Evolutionary conservation across 2,329 filamentous ascomycete genomes (phyloP), one percentile per base, ranked within the genome.

Genomic region (Fusarium nodosum): DNA sequence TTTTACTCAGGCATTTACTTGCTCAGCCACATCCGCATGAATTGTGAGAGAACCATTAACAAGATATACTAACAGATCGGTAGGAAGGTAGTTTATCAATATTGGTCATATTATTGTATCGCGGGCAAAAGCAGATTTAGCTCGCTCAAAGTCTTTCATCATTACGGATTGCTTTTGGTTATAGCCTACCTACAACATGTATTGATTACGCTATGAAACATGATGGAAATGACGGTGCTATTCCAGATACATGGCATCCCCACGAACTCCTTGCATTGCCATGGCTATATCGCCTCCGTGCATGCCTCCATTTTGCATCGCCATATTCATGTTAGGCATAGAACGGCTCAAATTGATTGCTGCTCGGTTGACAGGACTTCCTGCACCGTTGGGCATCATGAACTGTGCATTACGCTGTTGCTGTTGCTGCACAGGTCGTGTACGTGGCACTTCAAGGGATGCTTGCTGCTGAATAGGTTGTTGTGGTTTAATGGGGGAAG

Each of bases 241-340:
- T 68, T 85, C 84, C 81, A 86, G 82, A 72, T 84, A 87, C 83
- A 87, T 85, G 39, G 81, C 78, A 57, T 86, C 84, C 41, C 79
- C 78, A 47, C 81, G 79, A 36, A 84, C 79, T 33, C 81, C 80
- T 60, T 83, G 81, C 76, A 85, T 83, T 13, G 79, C 77, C 73
- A 85, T 78, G 62, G 77, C 75, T 75, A 85, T 81, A 44, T 85
- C 83, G 16, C 77, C 77, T 44, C 78, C 78, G 60, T 83, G 82
- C 74, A 81, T 74, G n/a, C 74, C 70, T 63, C 74, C 79, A 12
- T 75, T 76, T 57, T 80, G 81, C 76, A 84, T 79, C 2, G 79
- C 74, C 64, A 81, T 77, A 57, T 80, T 82, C 77, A 84, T 81
- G 72, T 81, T 83, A 18, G 84, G 80, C 78, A 85, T 82, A 5